These are phyloP conservation scores for Spiromastix sp. DNA, from an alignment of 2,329 filamentous ascomycete species.

Conservation along the genomic window DNA sequence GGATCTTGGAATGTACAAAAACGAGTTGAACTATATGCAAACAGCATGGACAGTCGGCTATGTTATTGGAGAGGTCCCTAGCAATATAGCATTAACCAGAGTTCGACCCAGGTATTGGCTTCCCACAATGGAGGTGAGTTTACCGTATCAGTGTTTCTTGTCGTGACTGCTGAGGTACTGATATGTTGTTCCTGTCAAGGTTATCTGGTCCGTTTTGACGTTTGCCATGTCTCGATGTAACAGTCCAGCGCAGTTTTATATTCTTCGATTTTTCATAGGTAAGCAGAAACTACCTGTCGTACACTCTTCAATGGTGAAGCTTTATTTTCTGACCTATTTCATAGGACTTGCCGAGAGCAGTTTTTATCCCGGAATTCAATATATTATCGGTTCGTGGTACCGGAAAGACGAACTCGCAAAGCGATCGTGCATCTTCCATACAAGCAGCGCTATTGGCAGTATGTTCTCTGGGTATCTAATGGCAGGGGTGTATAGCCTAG, in stretches of 20 bases:
- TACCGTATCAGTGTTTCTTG: too few species aligned
- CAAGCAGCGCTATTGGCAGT: constrained; percentile 32
- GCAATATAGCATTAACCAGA: constrained; percentile 42
- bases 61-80: constrained; percentile 43
- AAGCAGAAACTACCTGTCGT: constrained; percentile 1
- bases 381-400: constrained; percentile 44
- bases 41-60: constrained; percentile 53
- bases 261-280: constrained; percentile 41
- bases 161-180: too few species aligned
- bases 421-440: constrained; percentile 43
- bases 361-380: constrained; percentile 45
- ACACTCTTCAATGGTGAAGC: too few species aligned
- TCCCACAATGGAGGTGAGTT: constrained; percentile 34
- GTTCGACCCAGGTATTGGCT: constrained; percentile 40
- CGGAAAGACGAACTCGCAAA: constrained; percentile 42
- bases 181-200: constrained; percentile 15
- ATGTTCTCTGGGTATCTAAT: constrained; percentile 45
- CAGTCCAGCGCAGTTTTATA: constrained; percentile 35
- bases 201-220: constrained; percentile 41
- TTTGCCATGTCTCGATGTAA: constrained; percentile 34
- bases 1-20: constrained; percentile 42
- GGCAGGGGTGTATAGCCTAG: constrained; percentile 42
- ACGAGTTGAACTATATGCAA: constrained; percentile 47
- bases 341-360: constrained; percentile 38
- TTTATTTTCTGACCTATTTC: background rate